Evolutionary conservation across 108 stramenopile genomes (phyloP), one percentile per base, ranked within the genome.

Genomic region (Parietichytrium sp.): DNA sequence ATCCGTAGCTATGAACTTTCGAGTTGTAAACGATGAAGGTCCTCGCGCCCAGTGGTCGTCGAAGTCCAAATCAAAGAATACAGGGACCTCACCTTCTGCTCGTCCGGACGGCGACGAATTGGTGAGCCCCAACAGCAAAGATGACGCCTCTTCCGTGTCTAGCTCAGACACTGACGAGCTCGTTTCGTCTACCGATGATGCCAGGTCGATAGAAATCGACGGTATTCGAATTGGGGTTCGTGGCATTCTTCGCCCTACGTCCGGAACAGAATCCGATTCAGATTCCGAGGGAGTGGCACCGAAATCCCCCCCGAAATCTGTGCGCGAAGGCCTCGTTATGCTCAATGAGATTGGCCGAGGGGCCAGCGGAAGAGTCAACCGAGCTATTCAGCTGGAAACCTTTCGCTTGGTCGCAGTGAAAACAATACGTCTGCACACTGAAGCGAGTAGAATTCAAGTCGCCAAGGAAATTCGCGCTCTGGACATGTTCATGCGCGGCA

Each of bases 391-490:
- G 78, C 79, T 90, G 23, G 86, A 90, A 18, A 83, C 88, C 16
- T 81, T 92, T 78, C 83, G 53, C 20, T 54, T 92, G 50, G 91
- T 92, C 47, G 91, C 91, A 16, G 82, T 92, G 25, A 92, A 92
- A 52, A 50, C 79, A 48, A 85, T 91, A 12, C 79, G 86, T 26
- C 85, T 91, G 26, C 53, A 88, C 55, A 88, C 89, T 27, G 82
- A 52, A 23, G 54, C 54, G 13, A 89, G 87, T 26, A 53, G 90
- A 27, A 81, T 50, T 13, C 91, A 90, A 29, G 87, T 92, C 20
- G 45, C 86, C 12, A 13, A 49, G n/a, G 91, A 92, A 78, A 83
- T 92, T 33, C 30, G 55, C 33, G 85, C 89, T 38, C 80, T 92
- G 33, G 85, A 87, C 79, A 42, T 78, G 29, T 86, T 52, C 49